Base-by-base conservation (phyloP, 1,284 basidiomycete genomes). In the Mycosarcoma mackinlayi region DNA sequence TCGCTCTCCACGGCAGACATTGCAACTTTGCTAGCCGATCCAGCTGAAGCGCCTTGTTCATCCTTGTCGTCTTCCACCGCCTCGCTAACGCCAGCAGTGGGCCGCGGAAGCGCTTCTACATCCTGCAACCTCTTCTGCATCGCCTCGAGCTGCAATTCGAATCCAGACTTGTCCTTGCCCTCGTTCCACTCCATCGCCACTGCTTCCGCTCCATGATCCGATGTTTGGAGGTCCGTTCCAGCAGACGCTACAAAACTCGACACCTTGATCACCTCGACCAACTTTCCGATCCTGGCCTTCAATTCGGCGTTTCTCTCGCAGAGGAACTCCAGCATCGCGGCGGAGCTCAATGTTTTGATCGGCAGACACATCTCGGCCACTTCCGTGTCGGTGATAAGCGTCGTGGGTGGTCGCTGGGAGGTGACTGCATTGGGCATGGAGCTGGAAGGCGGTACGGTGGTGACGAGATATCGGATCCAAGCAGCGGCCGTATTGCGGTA, bases 401-500 rank as follows among this genome's bases (percentile, higher is more conserved):
- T 23, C 23, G 40, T 33, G 13, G 55, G 35, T 4, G 64, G 8
- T 33, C 46, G 8, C 28, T 13, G 13, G 23, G 18, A n/a, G 16
- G 27, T 6, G 39, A 16, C 8, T 19, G 19, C 19, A 18, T 14
- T 3, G 13, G 54, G 23, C 27, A 21, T 24, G n/a, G 35, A 37
- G 21, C 30, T 39, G 19, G 63, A 11, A 23, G 55, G 47, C 9
- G 63, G 56, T 2, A 48, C 35, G 18, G 25, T 42, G 30, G 48
- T 45, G 30, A 67, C 30, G 13, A 72, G 60, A 37, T 61, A 47
- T 3, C 59, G 56, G 4, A 67, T 28, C 69, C 69, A 72, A 3
- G 69, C 63, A 25, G 60, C 56, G 21, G 60, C 59, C 10, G 64
- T 67, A 10, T 51, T 44, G 34, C 59, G 51, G 38, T 67, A 72